Conservation (phyloP, 108 stramenopile genomes). For the Chaetoceros tenuissimus region DNA sequence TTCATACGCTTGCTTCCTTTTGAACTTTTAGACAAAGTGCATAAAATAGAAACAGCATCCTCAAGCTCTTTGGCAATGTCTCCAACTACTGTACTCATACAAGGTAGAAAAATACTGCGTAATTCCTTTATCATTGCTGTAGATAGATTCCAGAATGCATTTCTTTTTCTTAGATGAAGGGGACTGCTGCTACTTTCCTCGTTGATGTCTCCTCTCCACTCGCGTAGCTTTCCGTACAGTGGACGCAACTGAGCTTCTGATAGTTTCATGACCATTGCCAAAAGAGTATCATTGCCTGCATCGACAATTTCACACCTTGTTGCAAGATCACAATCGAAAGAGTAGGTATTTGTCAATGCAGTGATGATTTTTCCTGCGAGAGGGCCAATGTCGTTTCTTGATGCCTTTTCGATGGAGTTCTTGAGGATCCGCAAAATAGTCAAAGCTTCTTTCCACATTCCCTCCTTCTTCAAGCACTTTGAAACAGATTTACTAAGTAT, state of each 20-base stretch:
- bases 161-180: slow-evolving; percentile 13
- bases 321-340: slow-evolving; percentile 17
- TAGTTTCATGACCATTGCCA: slow-evolving; percentile 71
- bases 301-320: slow-evolving; percentile 18
- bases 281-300: slow-evolving; percentile 38
- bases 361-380: slow-evolving; percentile 43
- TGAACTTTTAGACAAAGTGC: neutral
- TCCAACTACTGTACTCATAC: slow-evolving; percentile 52
- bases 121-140: slow-evolving; percentile 46
- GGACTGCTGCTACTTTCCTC: slow-evolving; percentile 7
- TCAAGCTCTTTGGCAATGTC: slow-evolving; percentile 70
- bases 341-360: slow-evolving; percentile 38
- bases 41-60: slow-evolving; percentile 11
- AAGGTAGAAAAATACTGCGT: slow-evolving; percentile 72
- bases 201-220: slow-evolving; percentile 62
- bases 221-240: slow-evolving; percentile 53
- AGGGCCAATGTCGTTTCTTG: slow-evolving; percentile 44
- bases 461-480: slow-evolving; percentile 7
- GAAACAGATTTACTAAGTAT: slow-evolving; percentile 29
- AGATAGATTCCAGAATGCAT: slow-evolving; percentile 73
- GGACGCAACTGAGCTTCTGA: slow-evolving; percentile 82
- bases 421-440: slow-evolving; percentile 35
- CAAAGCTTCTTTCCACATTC: slow-evolving; percentile 18
- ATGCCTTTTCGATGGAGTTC: slow-evolving; percentile 30
- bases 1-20: slow-evolving; percentile 22